Percentiles rank a stretch among this genome's conserved stretches.
Evolutionary conservation across 2,329 filamentous ascomycete species (phyloP).

Genomic region (Clonostachys chloroleuca): DNA sequence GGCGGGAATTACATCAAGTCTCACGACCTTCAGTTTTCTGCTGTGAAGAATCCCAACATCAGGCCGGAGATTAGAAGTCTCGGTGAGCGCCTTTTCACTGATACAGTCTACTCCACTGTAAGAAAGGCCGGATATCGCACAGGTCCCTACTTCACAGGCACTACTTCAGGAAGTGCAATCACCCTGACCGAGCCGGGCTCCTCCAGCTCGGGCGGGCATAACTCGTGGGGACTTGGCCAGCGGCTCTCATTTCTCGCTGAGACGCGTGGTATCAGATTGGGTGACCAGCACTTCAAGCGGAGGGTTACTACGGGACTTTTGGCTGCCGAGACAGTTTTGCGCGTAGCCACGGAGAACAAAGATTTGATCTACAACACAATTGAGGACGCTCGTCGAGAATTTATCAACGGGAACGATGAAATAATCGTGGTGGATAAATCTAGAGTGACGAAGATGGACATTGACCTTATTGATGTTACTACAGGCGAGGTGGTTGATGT

Average conservation of each 20-base stretch:
- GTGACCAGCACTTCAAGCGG: constrained; percentile 7
- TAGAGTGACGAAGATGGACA: background rate
- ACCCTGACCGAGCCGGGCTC: constrained; percentile 4
- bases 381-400: constrained; percentile 3
- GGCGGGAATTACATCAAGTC: constrained; percentile 3
- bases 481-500: constrained; percentile 4
- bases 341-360: constrained; percentile 2
- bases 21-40: constrained; percentile 3
- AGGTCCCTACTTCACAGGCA: constrained; percentile 5
- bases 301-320: constrained; percentile 3
- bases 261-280: constrained; percentile 5
- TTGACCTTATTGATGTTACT: constrained; percentile 3
- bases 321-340: constrained; percentile 2
- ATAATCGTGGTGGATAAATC: constrained; percentile 6
- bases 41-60: constrained; percentile 6
- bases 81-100: constrained; percentile 3
- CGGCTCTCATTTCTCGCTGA: constrained; percentile 4
- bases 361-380: constrained; percentile 4
- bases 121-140: constrained; percentile 2
- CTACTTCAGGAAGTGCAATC: constrained; percentile 1
- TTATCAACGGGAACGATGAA: constrained; percentile 4
- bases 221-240: constrained; percentile 3
- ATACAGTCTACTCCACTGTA: constrained; percentile 1
- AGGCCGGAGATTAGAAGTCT: constrained; percentile 3
- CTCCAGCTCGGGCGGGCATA: constrained; percentile 4